Evolutionary conservation across 805 yeast species (phyloP).

Genomic region (Candida ortonii): DNA sequence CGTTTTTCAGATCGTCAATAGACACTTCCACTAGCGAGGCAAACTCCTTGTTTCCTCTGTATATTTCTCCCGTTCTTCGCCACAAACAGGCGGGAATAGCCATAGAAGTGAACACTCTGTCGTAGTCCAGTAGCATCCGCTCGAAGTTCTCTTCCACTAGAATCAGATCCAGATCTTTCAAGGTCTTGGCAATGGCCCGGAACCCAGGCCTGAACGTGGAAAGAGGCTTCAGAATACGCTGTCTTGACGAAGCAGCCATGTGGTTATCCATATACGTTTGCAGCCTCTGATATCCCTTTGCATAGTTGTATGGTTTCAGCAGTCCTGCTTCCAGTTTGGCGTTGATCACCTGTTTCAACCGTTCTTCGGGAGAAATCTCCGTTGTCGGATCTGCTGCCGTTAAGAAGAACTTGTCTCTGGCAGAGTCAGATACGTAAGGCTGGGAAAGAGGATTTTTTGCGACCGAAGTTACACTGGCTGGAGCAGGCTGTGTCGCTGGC

Average conservation of each 20-base stretch:
- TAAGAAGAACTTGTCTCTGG: constrained; percentile 86
- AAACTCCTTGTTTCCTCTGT: constrained; percentile 92
- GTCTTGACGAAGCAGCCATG: constrained; percentile 81
- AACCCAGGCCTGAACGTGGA: constrained; percentile 89
- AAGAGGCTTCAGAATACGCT: constrained; percentile 80
- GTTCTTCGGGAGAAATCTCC: constrained; percentile 89
- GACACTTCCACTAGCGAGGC: constrained; percentile 87
- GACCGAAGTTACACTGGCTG: constrained; percentile 4
- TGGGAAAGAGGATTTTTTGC: constrained; percentile 8
- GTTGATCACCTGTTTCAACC: constrained; percentile 87
- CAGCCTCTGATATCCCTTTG: constrained; percentile 85
- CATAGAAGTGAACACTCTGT: constrained; percentile 93
- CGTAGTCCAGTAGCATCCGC: constrained; percentile 88
- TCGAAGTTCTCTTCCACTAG: constrained; percentile 93
- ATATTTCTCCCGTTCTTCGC: constrained; percentile 96
- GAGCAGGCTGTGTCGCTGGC: constrained; percentile 1
- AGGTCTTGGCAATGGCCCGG: constrained; percentile 83
- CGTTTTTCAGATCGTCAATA: constrained; percentile 89
- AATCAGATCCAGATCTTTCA: constrained; percentile 87
- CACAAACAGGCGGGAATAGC: constrained; percentile 97
- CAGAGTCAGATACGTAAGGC: constrained; percentile 60
- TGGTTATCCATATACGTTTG: constrained; percentile 90
- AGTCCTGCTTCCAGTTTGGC: constrained; percentile 94
- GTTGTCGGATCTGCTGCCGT: constrained; percentile 98
- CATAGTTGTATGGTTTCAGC: constrained; percentile 88